phyloP scores from a whole-genome alignment of 1,284 basidiomycete species.

The Boletus semigastroideus region DNA sequence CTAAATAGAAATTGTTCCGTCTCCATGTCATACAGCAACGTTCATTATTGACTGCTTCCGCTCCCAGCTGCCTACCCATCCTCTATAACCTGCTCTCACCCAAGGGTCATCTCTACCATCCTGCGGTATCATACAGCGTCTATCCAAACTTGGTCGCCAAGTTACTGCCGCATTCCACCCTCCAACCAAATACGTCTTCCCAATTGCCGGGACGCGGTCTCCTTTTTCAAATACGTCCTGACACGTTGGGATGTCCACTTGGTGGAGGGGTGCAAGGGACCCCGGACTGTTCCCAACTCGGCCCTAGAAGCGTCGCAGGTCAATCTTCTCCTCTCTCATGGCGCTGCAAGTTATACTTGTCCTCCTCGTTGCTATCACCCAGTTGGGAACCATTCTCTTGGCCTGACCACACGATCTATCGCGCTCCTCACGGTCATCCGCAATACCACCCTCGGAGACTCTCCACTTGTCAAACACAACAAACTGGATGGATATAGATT shows the following conservation, averaged over 20 bases:
- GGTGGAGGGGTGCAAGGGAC: conserved; percentile 13
- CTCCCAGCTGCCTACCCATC: not conserved
- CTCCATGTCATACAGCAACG: conserved; percentile 25
- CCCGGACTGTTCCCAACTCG: conserved; percentile 11
- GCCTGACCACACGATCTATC: conserved; percentile 13
- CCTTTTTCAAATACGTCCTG: conserved; percentile 21
- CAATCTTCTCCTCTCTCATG: conserved; percentile 25
- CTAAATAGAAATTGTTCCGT: conserved; percentile 26
- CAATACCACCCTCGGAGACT: conserved; percentile 14
- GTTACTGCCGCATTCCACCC: conserved; percentile 24
- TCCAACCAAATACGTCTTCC: conserved; percentile 17
- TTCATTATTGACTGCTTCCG: conserved; percentile 20
- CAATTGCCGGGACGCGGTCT: conserved; percentile 20
- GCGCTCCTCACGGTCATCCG: conserved; percentile 24
- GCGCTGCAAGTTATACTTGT: conserved; percentile 20
- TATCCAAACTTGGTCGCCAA: conserved; percentile 24
- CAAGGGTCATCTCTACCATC: not conserved
- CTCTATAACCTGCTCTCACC: conserved; percentile 19
- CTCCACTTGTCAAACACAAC: conserved; percentile 10
- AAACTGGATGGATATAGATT: conserved; percentile 10
- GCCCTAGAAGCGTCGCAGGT: conserved; percentile 12
- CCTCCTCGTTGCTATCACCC: conserved; percentile 23
- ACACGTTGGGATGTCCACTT: conserved; percentile 14
- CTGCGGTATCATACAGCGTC: conserved; percentile 11
- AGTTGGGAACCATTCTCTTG: conserved; percentile 15